Conservation (phyloP, 2,329 filamentous ascomycete species). For the Aspergillus amoenus region DNA sequence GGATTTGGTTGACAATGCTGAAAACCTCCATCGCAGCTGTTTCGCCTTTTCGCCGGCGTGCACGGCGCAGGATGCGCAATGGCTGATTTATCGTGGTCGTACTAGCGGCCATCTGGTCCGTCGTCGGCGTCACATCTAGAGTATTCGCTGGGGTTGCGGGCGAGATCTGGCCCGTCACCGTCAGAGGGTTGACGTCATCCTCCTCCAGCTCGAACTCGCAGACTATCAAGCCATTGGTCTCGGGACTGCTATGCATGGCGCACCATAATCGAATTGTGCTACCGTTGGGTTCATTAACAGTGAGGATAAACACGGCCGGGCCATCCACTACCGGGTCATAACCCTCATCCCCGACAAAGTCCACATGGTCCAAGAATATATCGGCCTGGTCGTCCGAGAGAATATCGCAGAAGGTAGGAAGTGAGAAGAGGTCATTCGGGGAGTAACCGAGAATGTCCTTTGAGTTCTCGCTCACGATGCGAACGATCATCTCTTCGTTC, state of each 20-base stretch:
- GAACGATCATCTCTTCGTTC: constrained; percentile 67
- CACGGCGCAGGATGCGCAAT: constrained; percentile 72
- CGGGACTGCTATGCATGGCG: constrained; percentile 73
- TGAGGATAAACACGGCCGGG: constrained; percentile 81
- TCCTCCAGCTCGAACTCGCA: constrained; percentile 90
- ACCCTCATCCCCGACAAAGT: constrained; percentile 83
- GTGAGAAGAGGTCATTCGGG: constrained; percentile 70
- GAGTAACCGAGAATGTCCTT: constrained; percentile 72
- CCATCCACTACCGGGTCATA: constrained; percentile 73
- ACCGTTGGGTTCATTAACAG: constrained; percentile 60
- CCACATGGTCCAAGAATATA: constrained; percentile 79
- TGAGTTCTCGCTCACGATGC: constrained; percentile 80
- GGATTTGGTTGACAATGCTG: constrained; percentile 88
- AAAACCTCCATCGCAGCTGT: constrained; percentile 90
- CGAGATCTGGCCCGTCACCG: constrained; percentile 18
- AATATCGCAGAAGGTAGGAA: constrained; percentile 78
- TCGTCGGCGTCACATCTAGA: constrained; percentile 67
- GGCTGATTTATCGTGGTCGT: constrained; percentile 75
- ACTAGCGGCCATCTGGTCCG: constrained; percentile 72
- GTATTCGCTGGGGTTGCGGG: constrained; percentile 52
- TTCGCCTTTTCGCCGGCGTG: constrained; percentile 72
- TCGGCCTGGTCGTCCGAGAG: constrained; percentile 80
- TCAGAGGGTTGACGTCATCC: constrained; percentile 59
- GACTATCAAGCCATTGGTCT: constrained; percentile 69
- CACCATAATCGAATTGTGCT: constrained; percentile 76